These are phyloP conservation scores for Plasmopara halstedii DNA, from an alignment of 352 stramenopile genomes.

Conservation along the genomic window DNA sequence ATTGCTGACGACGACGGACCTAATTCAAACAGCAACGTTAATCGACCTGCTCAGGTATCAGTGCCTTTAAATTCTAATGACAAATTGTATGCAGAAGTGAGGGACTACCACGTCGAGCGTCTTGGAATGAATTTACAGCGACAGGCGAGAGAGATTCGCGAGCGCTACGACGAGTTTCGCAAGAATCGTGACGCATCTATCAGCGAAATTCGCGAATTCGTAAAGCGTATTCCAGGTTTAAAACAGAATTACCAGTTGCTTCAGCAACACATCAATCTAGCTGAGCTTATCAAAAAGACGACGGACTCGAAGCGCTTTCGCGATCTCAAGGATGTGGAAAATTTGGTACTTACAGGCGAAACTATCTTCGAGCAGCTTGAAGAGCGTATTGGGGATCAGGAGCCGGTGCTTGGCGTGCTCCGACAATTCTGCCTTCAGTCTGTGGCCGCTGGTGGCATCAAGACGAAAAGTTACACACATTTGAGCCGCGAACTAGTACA, in stretches of 20 bases:
- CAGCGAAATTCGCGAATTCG: constrained; percentile 97
- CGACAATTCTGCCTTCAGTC: constrained; percentile 93
- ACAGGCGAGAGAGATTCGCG: constrained; percentile 91
- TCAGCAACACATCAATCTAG: constrained; percentile 96
- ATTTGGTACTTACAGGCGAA: constrained; percentile 94
- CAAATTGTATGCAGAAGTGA: constrained; percentile 92
- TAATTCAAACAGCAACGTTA: constrained; percentile 17
- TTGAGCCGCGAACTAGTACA: constrained; percentile 93
- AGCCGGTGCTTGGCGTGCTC: constrained; percentile 87
- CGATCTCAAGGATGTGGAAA: constrained; percentile 92
- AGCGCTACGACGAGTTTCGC: constrained; percentile 92
- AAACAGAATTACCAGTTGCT: constrained; percentile 93
- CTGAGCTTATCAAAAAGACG: constrained; percentile 92
- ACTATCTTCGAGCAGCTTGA: constrained; percentile 93
- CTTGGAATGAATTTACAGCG: constrained; percentile 95
- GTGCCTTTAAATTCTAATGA: constrained; percentile 94
- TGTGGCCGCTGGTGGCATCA: constrained; percentile 89
- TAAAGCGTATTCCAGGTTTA: constrained; percentile 94
- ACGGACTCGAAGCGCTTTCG: constrained; percentile 92
- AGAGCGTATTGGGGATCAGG: constrained; percentile 91
- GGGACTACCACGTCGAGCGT: constrained; percentile 95
- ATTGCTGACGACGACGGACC: constrained; percentile 61
- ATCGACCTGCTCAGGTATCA: constrained; percentile 69
- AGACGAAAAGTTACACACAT: constrained; percentile 91
- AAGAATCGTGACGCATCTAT: constrained; percentile 95